Conservation (phyloP, 2,329 filamentous ascomycete species). For the Boeremia lycopersici region DNA sequence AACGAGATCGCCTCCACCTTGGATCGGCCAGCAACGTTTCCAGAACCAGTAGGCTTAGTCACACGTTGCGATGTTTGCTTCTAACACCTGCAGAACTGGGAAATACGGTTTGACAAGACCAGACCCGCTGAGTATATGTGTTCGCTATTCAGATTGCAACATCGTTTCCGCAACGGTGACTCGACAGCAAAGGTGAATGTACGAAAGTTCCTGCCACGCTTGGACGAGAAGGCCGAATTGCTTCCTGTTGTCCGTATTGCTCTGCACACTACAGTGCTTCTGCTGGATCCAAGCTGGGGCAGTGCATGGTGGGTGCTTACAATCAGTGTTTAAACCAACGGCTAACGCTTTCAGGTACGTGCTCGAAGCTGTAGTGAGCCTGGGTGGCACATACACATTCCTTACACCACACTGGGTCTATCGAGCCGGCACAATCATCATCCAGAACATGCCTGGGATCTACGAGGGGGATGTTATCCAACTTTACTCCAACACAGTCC, state of each 20-base stretch:
- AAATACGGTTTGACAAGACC: slow-evolving; percentile 33
- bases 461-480: slow-evolving; percentile 41
- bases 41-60: slow-evolving; percentile 37
- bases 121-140: slow-evolving; percentile 43
- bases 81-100: slow-evolving; percentile 33
- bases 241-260: slow-evolving; percentile 36
- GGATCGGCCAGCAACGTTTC: slow-evolving; percentile 44
- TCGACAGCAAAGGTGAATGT: slow-evolving; percentile 24
- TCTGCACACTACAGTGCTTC: slow-evolving; percentile 41
- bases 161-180: slow-evolving; percentile 44
- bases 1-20: slow-evolving; percentile 45
- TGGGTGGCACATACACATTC: slow-evolving; percentile 39
- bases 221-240: slow-evolving; percentile 34
- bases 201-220: slow-evolving; percentile 30
- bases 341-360: slow-evolving; percentile 10
- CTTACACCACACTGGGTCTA: slow-evolving; percentile 47
- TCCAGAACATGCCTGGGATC: slow-evolving; percentile 40
- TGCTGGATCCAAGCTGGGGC: slow-evolving; percentile 42
- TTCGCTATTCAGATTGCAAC: slow-evolving; percentile 43
- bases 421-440: slow-evolving; percentile 38
- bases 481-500: slow-evolving; percentile 43
- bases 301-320: slow-evolving; percentile 34
- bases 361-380: slow-evolving; percentile 40
- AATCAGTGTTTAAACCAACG: no score
- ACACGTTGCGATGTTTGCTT: background rate